phyloP scores from a whole-genome alignment of 805 yeast genomes.

The Ogataea siamensis region DNA sequence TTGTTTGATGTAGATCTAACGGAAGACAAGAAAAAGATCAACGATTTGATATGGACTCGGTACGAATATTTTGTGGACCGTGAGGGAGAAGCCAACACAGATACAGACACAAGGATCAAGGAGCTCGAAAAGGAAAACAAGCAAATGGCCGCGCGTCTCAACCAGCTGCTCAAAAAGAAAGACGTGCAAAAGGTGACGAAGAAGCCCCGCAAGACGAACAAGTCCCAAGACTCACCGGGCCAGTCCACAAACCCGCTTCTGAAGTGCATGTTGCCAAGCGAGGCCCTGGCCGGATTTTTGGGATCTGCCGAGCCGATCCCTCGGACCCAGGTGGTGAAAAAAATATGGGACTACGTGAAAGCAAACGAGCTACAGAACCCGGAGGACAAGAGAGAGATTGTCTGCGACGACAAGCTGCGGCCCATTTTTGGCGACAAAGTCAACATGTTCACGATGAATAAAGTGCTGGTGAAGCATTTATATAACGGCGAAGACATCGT shows the following conservation, averaged over 20 bases:
- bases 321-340: slow-evolving; percentile 69
- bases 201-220: slow-evolving; percentile 7
- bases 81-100: slow-evolving; percentile 31
- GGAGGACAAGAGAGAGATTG: slow-evolving; percentile 57
- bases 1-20: slow-evolving; percentile 55
- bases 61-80: slow-evolving; percentile 42
- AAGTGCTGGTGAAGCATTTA: slow-evolving; percentile 51
- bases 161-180: slow-evolving; percentile 16
- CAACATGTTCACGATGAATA: slow-evolving; percentile 59
- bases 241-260: slow-evolving; percentile 37
- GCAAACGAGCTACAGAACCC: slow-evolving; percentile 64
- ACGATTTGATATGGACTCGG: slow-evolving; percentile 57
- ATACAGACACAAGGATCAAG: slow-evolving; percentile 15
- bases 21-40: slow-evolving; percentile 52
- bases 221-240: slow-evolving; percentile 31
- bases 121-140: slow-evolving; percentile 48
- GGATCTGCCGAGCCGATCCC: slow-evolving; percentile 44
- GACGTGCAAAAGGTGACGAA: slow-evolving; percentile 21
- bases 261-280: slow-evolving; percentile 47
- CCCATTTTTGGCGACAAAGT: slow-evolving; percentile 60
- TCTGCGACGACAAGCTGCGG: slow-evolving; percentile 58
- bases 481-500: slow-evolving; percentile 27
- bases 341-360: slow-evolving; percentile 70
- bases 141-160: slow-evolving; percentile 36
- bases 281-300: slow-evolving; percentile 49